These are phyloP conservation scores for Schizochytrium sp. DNA, from an alignment of 108 stramenopile genomes.

Conservation along the genomic window DNA sequence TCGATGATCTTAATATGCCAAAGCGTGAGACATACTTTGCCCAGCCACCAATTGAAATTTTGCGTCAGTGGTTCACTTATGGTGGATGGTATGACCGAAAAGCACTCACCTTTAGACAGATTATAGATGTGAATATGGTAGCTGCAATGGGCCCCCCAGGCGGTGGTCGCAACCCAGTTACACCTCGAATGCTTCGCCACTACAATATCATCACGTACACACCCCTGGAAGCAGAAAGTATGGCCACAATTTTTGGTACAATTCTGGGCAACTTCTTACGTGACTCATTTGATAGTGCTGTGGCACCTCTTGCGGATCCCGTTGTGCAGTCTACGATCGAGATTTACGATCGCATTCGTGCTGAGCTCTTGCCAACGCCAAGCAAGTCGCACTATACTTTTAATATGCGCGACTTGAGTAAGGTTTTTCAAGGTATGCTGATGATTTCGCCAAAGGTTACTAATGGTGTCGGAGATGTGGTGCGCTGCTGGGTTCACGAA, in stretches of 20 bases:
- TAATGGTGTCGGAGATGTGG: slow-evolving; percentile 65
- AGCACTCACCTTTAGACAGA: slow-evolving; percentile 76
- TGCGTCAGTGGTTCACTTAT: slow-evolving; percentile 82
- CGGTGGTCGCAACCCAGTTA: slow-evolving; percentile 75
- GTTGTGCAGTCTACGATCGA: slow-evolving; percentile 68
- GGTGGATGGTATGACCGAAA: slow-evolving; percentile 81
- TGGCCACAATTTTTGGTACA: slow-evolving; percentile 76
- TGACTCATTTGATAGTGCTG: slow-evolving; percentile 67
- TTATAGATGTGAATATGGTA: slow-evolving; percentile 80
- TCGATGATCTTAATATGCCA: slow-evolving; percentile 84
- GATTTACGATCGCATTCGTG: slow-evolving; percentile 72
- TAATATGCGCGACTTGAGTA: slow-evolving; percentile 81
- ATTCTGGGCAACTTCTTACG: slow-evolving; percentile 77
- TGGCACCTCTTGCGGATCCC: slow-evolving; percentile 65
- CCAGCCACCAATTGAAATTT: slow-evolving; percentile 81
- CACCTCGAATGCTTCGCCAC: slow-evolving; percentile 78
- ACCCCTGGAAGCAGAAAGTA: slow-evolving; percentile 74
- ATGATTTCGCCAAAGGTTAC: slow-evolving; percentile 73
- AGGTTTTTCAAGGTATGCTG: slow-evolving; percentile 80
- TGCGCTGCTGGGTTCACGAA: slow-evolving; percentile 81
- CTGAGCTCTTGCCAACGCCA: slow-evolving; percentile 76
- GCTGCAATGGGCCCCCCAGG: slow-evolving; percentile 81
- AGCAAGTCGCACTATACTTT: slow-evolving; percentile 83
- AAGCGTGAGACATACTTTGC: slow-evolving; percentile 76
- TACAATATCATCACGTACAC: slow-evolving; percentile 81